phyloP scores from a whole-genome alignment of 2,329 filamentous ascomycete genomes.

The Ophiosphaerella korrae region DNA sequence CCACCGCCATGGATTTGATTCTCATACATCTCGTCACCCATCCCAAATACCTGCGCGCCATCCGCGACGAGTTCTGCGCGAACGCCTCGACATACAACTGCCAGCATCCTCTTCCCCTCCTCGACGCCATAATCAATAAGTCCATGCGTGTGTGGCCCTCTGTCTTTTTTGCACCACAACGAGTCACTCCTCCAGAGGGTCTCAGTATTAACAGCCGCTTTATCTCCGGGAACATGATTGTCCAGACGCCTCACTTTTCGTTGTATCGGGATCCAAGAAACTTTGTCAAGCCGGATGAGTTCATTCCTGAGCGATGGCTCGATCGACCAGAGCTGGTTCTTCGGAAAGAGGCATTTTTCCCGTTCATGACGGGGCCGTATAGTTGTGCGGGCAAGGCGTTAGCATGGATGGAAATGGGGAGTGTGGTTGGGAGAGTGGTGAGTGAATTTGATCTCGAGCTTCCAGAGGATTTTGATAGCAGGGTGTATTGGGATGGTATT shows the following conservation, averaged over 20 bases:
- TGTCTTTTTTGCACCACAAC: constrained; percentile 31
- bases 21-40: constrained; percentile 44
- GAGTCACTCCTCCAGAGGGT: constrained; percentile 37
- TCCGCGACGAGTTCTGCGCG: constrained; percentile 27
- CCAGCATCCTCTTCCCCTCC: constrained; percentile 15
- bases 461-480: constrained; percentile 18
- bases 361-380: constrained; percentile 69
- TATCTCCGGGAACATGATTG: constrained; percentile 36
- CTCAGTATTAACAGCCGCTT: constrained; percentile 23
- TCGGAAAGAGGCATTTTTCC: constrained; percentile 64
- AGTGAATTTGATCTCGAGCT: constrained; percentile 60
- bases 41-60: constrained; percentile 16
- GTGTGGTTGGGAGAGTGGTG: constrained; percentile 62
- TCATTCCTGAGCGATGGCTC: constrained; percentile 34
- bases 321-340: constrained; percentile 21
- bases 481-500: constrained; percentile 23
- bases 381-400: constrained; percentile 71
- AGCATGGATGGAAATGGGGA: constrained; percentile 68
- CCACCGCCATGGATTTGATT: constrained; percentile 58
- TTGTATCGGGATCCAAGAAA: constrained; percentile 23
- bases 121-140: constrained; percentile 33
- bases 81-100: constrained; percentile 12
- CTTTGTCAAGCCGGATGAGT: constrained; percentile 27
- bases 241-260: constrained; percentile 26
- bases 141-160: constrained; percentile 36